Evolutionary conservation across 371 early-diverging fungal genomes (phyloP).

Genomic region (Mortierella sp.): DNA sequence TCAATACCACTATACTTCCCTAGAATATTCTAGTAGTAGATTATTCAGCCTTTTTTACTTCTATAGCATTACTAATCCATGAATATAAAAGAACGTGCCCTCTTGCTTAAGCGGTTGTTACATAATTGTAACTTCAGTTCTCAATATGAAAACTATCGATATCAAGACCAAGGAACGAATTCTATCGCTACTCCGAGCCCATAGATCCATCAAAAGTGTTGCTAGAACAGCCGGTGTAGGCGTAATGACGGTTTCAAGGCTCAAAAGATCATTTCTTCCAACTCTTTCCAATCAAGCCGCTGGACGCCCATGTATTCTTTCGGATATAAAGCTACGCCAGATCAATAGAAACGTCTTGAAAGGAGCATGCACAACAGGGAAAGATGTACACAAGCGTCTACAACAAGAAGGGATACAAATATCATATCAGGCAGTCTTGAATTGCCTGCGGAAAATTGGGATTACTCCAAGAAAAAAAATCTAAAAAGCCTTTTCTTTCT

Average conservation of each 20-base stretch:
- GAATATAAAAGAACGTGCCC: too few relatives aligned
- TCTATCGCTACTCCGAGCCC: slow-evolving; percentile 2
- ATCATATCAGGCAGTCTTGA: slow-evolving; percentile 1
- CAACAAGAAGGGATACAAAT: slow-evolving; percentile 13
- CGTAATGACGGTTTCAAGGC: slow-evolving; percentile 11
- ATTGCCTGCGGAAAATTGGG: slow-evolving; percentile 2
- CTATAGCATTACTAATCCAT: too few relatives aligned
- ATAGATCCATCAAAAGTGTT: not conserved
- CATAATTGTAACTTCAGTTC: too few relatives aligned
- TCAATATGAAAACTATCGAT: too few relatives aligned
- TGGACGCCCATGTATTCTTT: slow-evolving; percentile 6
- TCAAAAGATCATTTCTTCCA: slow-evolving; percentile 9
- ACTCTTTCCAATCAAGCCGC: not conserved
- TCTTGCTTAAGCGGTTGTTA: too few relatives aligned
- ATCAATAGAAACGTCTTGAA: slow-evolving; percentile 17
- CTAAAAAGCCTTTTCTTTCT: slow-evolving; percentile 15
- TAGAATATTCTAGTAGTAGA: too few relatives aligned
- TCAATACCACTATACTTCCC: too few relatives aligned
- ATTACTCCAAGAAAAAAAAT: slow-evolving; percentile 8
- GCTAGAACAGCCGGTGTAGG: slow-evolving; percentile 8
- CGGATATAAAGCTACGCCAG: slow-evolving; percentile 1
- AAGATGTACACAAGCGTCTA: slow-evolving; percentile 3
- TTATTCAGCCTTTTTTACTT: too few relatives aligned
- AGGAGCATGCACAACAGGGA: not conserved
- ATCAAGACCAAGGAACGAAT: slow-evolving; percentile 3